phyloP scores from a whole-genome alignment of 192 early-diverging fungal species.

The Cladochytrium replicatum region DNA sequence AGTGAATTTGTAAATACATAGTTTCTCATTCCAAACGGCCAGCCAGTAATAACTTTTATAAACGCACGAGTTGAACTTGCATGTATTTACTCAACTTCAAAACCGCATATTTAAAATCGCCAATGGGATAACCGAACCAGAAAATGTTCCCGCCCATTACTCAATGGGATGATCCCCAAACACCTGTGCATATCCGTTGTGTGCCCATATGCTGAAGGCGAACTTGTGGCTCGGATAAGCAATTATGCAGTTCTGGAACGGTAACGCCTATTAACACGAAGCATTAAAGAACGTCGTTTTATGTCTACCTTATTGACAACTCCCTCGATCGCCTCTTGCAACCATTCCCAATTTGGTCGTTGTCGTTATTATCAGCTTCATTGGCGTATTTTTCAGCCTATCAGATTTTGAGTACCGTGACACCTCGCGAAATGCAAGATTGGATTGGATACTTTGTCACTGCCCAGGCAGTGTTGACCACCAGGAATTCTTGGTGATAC shows the following conservation, averaged over 20 bases:
- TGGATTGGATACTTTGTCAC: slow-evolving; percentile 73
- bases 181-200: slow-evolving; percentile 66
- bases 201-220: slow-evolving; percentile 83
- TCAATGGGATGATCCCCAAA: too few relatives aligned
- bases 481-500: slow-evolving; percentile 67
- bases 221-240: slow-evolving; percentile 94
- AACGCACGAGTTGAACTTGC: too few relatives aligned
- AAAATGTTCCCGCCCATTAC: too few relatives aligned
- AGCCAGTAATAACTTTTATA: too few relatives aligned
- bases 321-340: slow-evolving; percentile 94
- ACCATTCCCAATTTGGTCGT: slow-evolving; percentile 86
- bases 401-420: slow-evolving; percentile 44
- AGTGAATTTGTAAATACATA: too few relatives aligned
- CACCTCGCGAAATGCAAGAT: slow-evolving; percentile 52
- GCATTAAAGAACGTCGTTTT: too few relatives aligned
- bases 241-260: slow-evolving; percentile 39
- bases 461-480: slow-evolving; percentile 86
- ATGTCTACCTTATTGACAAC: slow-evolving; percentile 91
- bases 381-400: too few relatives aligned
- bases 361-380: slow-evolving; percentile 75
- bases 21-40: too few relatives aligned
- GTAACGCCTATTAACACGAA: too few relatives aligned
- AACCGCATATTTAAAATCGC: too few relatives aligned
- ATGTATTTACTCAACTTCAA: too few relatives aligned
- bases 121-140: too few relatives aligned